Base-by-base conservation (phyloP, 768 basidiomycete species). In the Mycena epipterygia region DNA sequence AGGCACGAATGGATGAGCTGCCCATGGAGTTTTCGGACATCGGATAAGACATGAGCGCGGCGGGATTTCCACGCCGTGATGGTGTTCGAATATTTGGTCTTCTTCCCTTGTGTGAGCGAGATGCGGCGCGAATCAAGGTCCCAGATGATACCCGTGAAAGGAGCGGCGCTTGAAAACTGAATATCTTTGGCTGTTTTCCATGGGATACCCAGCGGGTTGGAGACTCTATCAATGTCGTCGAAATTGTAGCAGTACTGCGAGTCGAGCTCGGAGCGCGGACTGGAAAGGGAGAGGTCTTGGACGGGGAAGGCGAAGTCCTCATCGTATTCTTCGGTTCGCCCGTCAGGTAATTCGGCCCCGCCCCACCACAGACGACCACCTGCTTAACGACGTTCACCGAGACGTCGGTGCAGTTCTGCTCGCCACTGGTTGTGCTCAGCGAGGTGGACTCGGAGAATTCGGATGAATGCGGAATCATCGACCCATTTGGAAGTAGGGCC, bases 1-100 rank as follows among this genome's bases (percentile, higher is more conserved):
- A 75, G 56, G 23, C 74, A 76, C 0, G 80, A 63, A 35, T 87
- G 86, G 0, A 82, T 68, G 0, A 87, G 78, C 55, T 86, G 84
- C 0, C 86, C 81, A 49, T 84, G 79, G 0, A 87, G 76, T 17
- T 75, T 79, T 23, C 81, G 73, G 1, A 81, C 77, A 6, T 86
- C 78, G 1, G 79, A 64, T 4, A 83, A 75, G 8, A 69, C 71
- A 68, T 86, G 85, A 0, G 60, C 68, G 0, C 63, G 23, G 2
- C 29, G 17, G 2, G 35, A 23, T 11, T 21, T 21, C 60, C 67
- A 68, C 13, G 21, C 39, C 21, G 1, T 14, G 16, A 68, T 68
- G 29, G 51, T 6, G 1, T 11, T 5, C 6, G 1, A 0, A 51
- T 72, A 71, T 49, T 66, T 64, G 2, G 1, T 32, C 5, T 14